Evolutionary conservation across 176 grass and related monocot genomes (phyloP), one percentile per base, ranked within the genome.

Genomic region (Canna indica): DNA sequence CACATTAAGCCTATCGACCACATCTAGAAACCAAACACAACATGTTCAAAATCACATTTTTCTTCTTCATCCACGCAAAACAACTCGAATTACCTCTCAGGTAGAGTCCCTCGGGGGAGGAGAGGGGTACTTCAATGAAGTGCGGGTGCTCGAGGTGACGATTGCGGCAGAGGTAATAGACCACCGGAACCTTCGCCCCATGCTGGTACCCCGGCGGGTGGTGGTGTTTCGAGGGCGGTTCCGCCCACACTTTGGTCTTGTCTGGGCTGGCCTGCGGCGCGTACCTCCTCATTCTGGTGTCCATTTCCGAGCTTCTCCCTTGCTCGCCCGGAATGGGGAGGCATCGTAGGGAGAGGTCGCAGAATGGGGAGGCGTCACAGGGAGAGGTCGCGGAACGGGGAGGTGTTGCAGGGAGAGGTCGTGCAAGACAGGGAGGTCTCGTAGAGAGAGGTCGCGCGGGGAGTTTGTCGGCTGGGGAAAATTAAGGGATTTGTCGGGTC

Each of bases 61-160:
- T 30, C 25, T 47, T 29, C 42, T 13, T 32, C 42, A 47, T 47
- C 42, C 42, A 27, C 39, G 17, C 39, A 27, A 28, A 29, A 48
- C 10, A 47, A 50, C 13, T 4, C 42, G 22, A 67, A 18, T 54
- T 75, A 99, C 94, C 94, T 93, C 86, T 84, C 74, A 99, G 79
- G 74, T 93, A 93, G 75, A 99, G 94, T 25, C 90, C 84, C 13
- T 99, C 90, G 46, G 74, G 73, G 1, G 80, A 88, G 68, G 86
- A 84, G 75, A 86, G 80, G 41, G 94, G 86, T 64, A 99, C 94
- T 80, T 99, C 90, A 61, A 93, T 90, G 90, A 99, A 99, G 81
- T 99, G 94, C 17, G 94, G 94, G 67, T 99, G 94, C 76, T 99
- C 94, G 33, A 99, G 85, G 47, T 93, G 89, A 68, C 84, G 86